Percentiles rank a stretch among this genome's conserved stretches.
Conservation (phyloP, 75 land plant species). For the Picea sitchensis region DNA sequence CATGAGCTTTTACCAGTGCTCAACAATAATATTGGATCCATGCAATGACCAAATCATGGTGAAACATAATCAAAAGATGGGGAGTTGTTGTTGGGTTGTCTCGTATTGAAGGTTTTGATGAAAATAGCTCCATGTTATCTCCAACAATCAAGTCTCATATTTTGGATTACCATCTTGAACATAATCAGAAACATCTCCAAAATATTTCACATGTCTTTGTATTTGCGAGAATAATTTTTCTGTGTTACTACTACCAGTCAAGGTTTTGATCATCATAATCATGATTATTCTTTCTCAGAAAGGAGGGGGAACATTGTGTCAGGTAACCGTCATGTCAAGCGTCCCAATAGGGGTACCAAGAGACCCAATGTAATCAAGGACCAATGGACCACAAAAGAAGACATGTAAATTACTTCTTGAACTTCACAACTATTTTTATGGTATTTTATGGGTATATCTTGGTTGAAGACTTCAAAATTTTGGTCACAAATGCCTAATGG, state of each 20-base stretch:
- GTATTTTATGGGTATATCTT: no score
- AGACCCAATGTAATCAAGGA: constrained; percentile 53
- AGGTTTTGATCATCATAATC: neutral
- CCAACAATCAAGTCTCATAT: neutral
- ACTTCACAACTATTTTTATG: no score
- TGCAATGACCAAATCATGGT: neutral
- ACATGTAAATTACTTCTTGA: constrained; percentile 33
- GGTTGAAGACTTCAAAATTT: neutral
- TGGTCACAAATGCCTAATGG: neutral
- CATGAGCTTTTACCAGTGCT: neutral
- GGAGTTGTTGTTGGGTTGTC: neutral
- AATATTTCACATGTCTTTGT: neutral
- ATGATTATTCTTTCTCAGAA: no score
- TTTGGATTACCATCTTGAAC: neutral
- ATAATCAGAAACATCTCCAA: neutral
- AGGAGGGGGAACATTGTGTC: neutral
- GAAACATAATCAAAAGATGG: neutral
- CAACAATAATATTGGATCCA: neutral
- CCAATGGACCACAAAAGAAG: constrained; percentile 82
- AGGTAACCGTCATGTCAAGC: neutral
- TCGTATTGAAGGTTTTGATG: neutral
- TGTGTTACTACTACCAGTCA: neutral
- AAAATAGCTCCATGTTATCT: neutral
- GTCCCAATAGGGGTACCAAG: neutral
- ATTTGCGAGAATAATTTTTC: neutral